Percentiles rank a stretch among this genome's conserved stretches.
Evolutionary conservation across 2,329 filamentous ascomycete genomes (phyloP).

Genomic region (Fusarium dimerum): DNA sequence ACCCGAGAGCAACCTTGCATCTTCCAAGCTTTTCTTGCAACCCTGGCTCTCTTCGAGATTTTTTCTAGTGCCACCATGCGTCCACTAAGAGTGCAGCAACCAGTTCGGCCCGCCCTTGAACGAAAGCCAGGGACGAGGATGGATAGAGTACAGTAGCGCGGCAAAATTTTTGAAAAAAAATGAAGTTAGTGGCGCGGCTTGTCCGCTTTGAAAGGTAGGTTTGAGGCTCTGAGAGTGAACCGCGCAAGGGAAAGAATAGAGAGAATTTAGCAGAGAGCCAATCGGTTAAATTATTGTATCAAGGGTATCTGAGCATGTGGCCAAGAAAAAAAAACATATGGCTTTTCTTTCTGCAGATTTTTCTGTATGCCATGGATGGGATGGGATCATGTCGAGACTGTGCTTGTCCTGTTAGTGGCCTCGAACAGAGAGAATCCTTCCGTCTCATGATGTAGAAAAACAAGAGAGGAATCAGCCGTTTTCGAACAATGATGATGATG

Average conservation of each 20-base stretch:
- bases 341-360: no score
- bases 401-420: not conserved
- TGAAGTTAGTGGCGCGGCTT: slow-evolving; percentile 15
- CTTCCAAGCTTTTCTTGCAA: not conserved
- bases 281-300: not conserved
- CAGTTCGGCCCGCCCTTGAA: not conserved
- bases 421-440: not conserved
- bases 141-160: not conserved
- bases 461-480: not conserved
- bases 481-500: not conserved
- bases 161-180: not conserved
- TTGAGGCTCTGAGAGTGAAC: slow-evolving; percentile 1
- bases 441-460: not conserved
- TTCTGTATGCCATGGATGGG: no score
- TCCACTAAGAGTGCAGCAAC: not conserved
- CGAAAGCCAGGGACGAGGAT: not conserved
- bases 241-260: not conserved
- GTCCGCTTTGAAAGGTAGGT: slow-evolving; percentile 8
- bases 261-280: not conserved
- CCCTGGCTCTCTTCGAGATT: not conserved
- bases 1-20: not conserved
- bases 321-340: no score
- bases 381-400: not conserved
- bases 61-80: not conserved
- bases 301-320: no score